Evolutionary conservation across 2,329 filamentous ascomycete genomes (phyloP).

Genomic region (Chaetothyriales sp.): DNA sequence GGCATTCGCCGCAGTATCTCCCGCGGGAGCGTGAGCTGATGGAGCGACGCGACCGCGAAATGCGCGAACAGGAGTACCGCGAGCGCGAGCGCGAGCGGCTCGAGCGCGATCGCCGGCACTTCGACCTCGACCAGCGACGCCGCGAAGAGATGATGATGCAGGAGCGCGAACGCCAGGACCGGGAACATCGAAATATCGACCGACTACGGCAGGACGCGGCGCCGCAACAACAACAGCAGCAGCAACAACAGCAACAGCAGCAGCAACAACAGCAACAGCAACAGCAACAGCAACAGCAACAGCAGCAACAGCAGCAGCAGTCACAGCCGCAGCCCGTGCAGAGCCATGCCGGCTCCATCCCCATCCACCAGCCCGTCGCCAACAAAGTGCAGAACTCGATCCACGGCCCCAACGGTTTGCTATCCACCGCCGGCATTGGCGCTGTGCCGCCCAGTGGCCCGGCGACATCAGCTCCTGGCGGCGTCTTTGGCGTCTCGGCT

Average conservation of each 20-base stretch:
- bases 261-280: constrained; percentile 41
- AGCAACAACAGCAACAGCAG: constrained; percentile 50
- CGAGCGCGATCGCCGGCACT: constrained; percentile 45
- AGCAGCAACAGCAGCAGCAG: constrained; percentile 34
- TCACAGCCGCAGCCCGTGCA: constrained; percentile 56
- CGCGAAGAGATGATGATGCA: constrained; percentile 46
- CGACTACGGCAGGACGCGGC: constrained; percentile 35
- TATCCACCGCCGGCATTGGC: constrained; percentile 57
- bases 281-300: constrained; percentile 37
- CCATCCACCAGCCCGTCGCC: constrained; percentile 88
- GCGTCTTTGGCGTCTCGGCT: constrained; percentile 34
- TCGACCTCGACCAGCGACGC: constrained; percentile 22
- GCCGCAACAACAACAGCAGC: constrained; percentile 39
- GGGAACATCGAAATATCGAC: constrained; percentile 34
- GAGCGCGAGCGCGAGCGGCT: constrained; percentile 41
- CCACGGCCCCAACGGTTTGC: constrained; percentile 79
- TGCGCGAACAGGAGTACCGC: constrained; percentile 41
- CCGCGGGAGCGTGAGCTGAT: constrained; percentile 26
- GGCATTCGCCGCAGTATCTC: constrained; percentile 18
- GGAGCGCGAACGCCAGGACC: constrained; percentile 24
- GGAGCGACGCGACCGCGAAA: constrained; percentile 41
- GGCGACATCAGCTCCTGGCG: constrained; percentile 45
- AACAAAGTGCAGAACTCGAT: constrained; percentile 67
- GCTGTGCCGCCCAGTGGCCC: constrained; percentile 38
- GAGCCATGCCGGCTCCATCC: constrained; percentile 74